phyloP scores from a whole-genome alignment of 1,139 yeast genomes.

The Nakaseomyces glabratus region DNA sequence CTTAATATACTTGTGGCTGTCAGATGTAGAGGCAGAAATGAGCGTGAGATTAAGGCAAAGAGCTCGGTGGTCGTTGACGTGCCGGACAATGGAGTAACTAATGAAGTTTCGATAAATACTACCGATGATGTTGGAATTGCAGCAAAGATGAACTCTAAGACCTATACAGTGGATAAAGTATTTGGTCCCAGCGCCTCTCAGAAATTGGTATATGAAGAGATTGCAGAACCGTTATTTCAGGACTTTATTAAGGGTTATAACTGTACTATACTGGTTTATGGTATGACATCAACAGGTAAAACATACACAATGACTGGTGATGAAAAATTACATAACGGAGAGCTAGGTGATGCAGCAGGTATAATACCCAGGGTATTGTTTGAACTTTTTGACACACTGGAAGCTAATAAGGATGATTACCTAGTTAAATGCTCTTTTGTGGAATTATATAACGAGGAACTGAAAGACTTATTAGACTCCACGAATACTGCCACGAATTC shows the following conservation, averaged over 20 bases:
- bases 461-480: conserved; percentile 52
- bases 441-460: conserved; percentile 66
- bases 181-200: conserved; percentile 70
- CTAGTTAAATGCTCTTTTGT: conserved; percentile 60
- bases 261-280: conserved; percentile 68
- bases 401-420: conserved; percentile 37
- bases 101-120: conserved; percentile 36
- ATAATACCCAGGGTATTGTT: conserved; percentile 58
- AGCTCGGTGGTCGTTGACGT: conserved; percentile 64
- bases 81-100: conserved; percentile 20
- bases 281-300: conserved; percentile 76
- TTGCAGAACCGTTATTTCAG: conserved; percentile 56
- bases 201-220: conserved; percentile 44
- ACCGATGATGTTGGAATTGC: conserved; percentile 37
- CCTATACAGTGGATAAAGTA: conserved; percentile 63
- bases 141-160: conserved; percentile 37
- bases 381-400: conserved; percentile 43
- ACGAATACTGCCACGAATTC: conserved; percentile 10
- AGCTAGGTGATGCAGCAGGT: conserved; percentile 56
- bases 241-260: conserved; percentile 64
- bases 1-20: conserved; percentile 72
- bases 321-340: conserved; percentile 39
- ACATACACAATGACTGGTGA: conserved; percentile 76
- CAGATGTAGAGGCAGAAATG: conserved; percentile 76
- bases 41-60: conserved; percentile 59